Base-by-base conservation (phyloP, 1,284 basidiomycete species). In the Entoloma clypeatum region DNA sequence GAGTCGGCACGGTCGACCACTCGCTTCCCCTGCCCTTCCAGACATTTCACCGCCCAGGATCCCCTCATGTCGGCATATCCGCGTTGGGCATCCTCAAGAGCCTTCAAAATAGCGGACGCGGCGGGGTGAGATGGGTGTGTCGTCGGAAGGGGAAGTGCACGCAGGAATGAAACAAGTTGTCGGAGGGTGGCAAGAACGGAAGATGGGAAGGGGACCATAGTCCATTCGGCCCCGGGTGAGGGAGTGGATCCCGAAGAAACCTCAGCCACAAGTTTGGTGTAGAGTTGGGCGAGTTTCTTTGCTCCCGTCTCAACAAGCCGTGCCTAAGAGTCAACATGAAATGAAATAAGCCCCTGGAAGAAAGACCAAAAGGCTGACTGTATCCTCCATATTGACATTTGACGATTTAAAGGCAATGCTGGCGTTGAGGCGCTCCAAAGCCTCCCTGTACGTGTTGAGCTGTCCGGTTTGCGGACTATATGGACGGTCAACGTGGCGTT, bases 21-120 rank as follows among this genome's bases (percentile, higher is more conserved):
- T 7, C 83, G 68, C 52, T 82, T 80, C 3, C 76, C 82, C 45
- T 80, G 78, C 7, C 67, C 67, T 54, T 89, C 86, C 16, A 89
- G 58, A 37, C 83, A 84, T 52, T 81, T 86, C 47, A 74, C 71
- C 27, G 69, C 70, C 86, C 86, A 89, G 8, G 69, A 70, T 3
- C 86, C 85, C 18, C 86, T 74, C 86, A 89, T 90, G 48, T 89
- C 86, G 0, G 84, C 86, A 48, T 86, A 89, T 2, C 86, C 86
- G 42, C 72, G 72, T 60, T 87, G 85, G 3, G 86, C 84, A 23
- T 89, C 86, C 51, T 72, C 78, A 4, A 90, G 59, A 2, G 81
- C 78, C 2, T 71, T 56, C 21, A 79, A 64, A 31, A 89, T 88
- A 1, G 69, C 66, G 2, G 67, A 64, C 0, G 83, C 75, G 7